phyloP scores from a whole-genome alignment of 140 eudicot genomes.

The Bidens hawaiensis region DNA sequence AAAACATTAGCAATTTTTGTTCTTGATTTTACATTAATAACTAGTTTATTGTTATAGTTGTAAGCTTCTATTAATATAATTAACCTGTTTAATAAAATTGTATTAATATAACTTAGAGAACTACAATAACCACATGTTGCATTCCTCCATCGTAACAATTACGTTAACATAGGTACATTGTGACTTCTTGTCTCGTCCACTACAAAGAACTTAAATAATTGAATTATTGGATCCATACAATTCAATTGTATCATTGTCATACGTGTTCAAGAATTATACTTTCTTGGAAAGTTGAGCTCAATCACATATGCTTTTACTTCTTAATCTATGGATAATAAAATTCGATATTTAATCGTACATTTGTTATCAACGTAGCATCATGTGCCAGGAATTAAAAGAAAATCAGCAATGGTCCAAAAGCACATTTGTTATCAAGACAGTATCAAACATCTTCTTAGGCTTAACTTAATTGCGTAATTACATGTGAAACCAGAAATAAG shows the following conservation, averaged over 20 bases:
- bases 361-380: background rate
- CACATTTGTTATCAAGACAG: no score
- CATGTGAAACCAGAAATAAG: no score
- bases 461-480: no score
- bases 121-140: background rate
- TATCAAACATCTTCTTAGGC: no score
- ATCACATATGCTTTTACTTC: background rate
- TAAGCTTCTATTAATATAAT: no score
- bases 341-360: background rate
- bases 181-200: background rate
- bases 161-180: background rate
- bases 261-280: background rate
- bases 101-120: no score
- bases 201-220: background rate
- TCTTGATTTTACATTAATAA: no score
- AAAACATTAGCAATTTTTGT: no score
- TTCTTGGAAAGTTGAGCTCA: background rate
- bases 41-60: no score
- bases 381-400: background rate
- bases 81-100: no score
- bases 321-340: background rate
- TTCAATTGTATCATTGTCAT: background rate
- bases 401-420: background rate
- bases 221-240: background rate
- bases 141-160: background rate